Conservation (phyloP, 2,329 filamentous ascomycete species). For the Fusarium pininemorale region DNA sequence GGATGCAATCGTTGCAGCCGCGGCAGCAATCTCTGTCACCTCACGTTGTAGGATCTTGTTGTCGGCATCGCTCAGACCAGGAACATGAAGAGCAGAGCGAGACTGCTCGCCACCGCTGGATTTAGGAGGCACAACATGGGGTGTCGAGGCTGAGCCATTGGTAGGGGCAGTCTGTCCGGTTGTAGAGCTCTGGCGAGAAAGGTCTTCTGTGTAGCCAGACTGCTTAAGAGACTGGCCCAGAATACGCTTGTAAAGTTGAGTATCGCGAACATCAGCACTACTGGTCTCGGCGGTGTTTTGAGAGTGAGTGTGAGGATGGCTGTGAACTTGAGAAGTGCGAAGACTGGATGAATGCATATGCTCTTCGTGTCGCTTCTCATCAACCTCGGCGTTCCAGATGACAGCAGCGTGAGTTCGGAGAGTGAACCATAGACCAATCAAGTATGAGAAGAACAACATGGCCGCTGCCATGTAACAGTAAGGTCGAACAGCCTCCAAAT, state of each 20-base stretch:
- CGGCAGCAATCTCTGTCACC: slow-evolving; percentile 92
- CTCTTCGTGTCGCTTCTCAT: slow-evolving; percentile 77
- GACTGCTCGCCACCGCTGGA: slow-evolving; percentile 51
- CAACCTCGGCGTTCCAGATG: slow-evolving; percentile 90
- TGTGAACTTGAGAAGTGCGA: slow-evolving; percentile 48
- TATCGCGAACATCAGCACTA: slow-evolving; percentile 80
- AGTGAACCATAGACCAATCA: slow-evolving; percentile 95
- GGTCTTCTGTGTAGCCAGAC: slow-evolving; percentile 71
- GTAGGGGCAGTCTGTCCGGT: slow-evolving; percentile 45
- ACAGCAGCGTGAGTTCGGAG: slow-evolving; percentile 94
- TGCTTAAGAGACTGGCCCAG: slow-evolving; percentile 89
- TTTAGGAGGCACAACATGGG: slow-evolving; percentile 82
- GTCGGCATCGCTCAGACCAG: slow-evolving; percentile 82
- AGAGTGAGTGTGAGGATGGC: slow-evolving; percentile 50
- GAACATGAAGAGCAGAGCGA: slow-evolving; percentile 61
- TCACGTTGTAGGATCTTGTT: slow-evolving; percentile 84
- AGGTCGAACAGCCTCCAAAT: slow-evolving; percentile 86
- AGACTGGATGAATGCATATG: slow-evolving; percentile 48
- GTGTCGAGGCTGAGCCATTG: slow-evolving; percentile 61
- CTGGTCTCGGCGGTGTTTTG: slow-evolving; percentile 55
- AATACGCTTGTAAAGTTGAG: slow-evolving; percentile 91
- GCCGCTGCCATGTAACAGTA: slow-evolving; percentile 91
- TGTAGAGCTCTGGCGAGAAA: slow-evolving; percentile 51
- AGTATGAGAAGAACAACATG: slow-evolving; percentile 89
- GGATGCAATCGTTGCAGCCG: slow-evolving; percentile 86